Evolutionary conservation across 352 stramenopile species (phyloP).

Genomic region (Phytopythium litorale): DNA sequence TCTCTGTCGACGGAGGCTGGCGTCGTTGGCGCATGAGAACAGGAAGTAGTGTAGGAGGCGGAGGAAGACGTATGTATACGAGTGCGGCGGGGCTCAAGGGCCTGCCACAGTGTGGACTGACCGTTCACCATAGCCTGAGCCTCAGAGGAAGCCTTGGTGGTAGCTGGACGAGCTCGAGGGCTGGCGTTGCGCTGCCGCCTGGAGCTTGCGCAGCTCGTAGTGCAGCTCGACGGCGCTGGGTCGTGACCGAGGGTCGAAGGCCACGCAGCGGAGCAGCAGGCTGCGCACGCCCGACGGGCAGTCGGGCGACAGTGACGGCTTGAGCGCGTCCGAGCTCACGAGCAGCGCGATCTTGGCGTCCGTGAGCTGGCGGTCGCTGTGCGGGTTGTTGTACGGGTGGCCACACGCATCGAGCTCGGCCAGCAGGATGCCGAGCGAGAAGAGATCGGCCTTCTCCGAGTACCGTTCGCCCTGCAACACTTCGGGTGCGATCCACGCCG

Average conservation of each 20-base stretch:
- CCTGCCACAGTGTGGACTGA: too few species aligned
- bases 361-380: constrained; percentile 22
- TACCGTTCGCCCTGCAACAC: constrained; percentile 56
- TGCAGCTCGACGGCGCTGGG: constrained; percentile 65
- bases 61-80: not conserved
- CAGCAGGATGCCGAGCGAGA: constrained; percentile 64
- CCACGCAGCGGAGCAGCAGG: constrained; percentile 49
- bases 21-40: not conserved
- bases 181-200: constrained; percentile 1
- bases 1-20: too few species aligned
- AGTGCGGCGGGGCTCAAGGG: too few species aligned
- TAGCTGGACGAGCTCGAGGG: not conserved
- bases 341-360: constrained; percentile 52
- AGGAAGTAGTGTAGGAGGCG: not conserved
- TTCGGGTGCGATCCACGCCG: constrained; percentile 70
- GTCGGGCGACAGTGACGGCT: constrained; percentile 38
- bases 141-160: not conserved
- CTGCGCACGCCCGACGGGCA: constrained; percentile 43
- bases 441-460: constrained; percentile 70
- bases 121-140: too few species aligned
- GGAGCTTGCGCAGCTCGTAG: constrained; percentile 40
- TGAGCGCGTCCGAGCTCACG: constrained; percentile 41
- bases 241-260: constrained; percentile 41
- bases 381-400: constrained; percentile 18
- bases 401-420: constrained; percentile 47